phyloP scores from a whole-genome alignment of 306 rosid species.

The Cyamopsis tetragonoloba region DNA sequence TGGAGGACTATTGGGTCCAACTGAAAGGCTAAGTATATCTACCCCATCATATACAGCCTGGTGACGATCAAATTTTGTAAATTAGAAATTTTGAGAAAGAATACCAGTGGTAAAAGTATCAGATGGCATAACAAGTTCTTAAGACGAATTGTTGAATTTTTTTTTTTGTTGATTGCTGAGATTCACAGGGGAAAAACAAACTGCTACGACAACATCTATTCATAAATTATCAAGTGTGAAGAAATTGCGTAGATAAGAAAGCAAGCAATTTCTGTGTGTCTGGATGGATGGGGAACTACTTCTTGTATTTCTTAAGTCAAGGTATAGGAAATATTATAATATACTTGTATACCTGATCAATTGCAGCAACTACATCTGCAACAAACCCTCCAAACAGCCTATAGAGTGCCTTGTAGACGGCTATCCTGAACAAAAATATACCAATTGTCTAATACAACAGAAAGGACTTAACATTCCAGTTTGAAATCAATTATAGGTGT shows the following conservation, averaged over 20 bases:
- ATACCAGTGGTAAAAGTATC: neutral
- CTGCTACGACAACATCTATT: neutral
- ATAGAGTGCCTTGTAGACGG: constrained; percentile 96
- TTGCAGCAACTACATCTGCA: constrained; percentile 98
- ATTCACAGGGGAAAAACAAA: neutral
- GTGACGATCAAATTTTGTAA: constrained; percentile 23
- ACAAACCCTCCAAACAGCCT: constrained; percentile 94
- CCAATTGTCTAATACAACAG: constrained; percentile 20
- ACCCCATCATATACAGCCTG: constrained; percentile 99
- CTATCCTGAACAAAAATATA: constrained; percentile 65
- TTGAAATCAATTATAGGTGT: constrained; percentile 20
- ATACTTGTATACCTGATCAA: constrained; percentile 73
- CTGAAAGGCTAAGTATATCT: constrained; percentile 98
- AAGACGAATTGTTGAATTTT: neutral
- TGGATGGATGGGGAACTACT: neutral
- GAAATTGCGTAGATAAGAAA: neutral
- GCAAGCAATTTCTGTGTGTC: neutral
- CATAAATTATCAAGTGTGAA: neutral
- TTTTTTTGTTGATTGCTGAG: neutral
- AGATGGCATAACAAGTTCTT: neutral
- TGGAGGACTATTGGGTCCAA: constrained; percentile 97
- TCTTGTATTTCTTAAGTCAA: neutral
- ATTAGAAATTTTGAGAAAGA: constrained; percentile 13
- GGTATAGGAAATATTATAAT: neutral
- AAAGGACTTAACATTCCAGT: constrained; percentile 11